Base-by-base conservation (phyloP, 1,139 yeast species). In the Magnusiomyces clavatus region DNA sequence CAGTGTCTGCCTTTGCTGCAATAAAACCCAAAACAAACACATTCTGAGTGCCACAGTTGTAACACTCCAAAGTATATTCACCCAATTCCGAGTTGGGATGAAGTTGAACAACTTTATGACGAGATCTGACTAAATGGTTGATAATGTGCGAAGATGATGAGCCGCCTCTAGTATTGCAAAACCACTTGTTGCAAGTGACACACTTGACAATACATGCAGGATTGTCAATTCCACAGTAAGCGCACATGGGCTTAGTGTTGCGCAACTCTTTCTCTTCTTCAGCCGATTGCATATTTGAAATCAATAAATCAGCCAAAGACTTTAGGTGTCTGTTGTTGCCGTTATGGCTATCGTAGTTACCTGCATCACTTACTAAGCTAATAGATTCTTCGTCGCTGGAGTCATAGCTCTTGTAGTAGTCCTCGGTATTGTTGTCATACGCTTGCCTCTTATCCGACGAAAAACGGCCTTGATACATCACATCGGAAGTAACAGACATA, bases 61-160 rank as follows among this genome's bases (percentile, higher is more conserved):
- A 90, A 70, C 97, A 90, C 66, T 90, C 97, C 56, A 90, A 71
- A 1, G 81, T 77, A 3, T 92, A 83, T 53, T 85, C 96, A 13
- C 97, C 97, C 45, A 89, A 72, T 57, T 86, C 92, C 0, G 92
- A 82, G 40, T 86, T 86, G 42, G 81, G 82, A 64, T 89, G 97
- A 49, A 88, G 72, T 3, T 83, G 75, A 1, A 89, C 90, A 17
- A 51, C 73, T 62, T 83, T 82, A 66, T 90, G 97, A 55, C 85
- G 81, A 2, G 96, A 78, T 61, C 86, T 71, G 38, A 88, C 95
- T 65, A 89, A 71, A 68, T 90, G 97, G 16, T 88, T 86, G 14
- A 90, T 82, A 36, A 90, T 86, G 66, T 90, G 97, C 1, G 96
- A 85, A 17, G 90, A 81, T 10, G 78, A 69, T 10, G 81, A 72